Conservation (phyloP, 805 yeast genomes). For the Ogataea pilisensis region DNA sequence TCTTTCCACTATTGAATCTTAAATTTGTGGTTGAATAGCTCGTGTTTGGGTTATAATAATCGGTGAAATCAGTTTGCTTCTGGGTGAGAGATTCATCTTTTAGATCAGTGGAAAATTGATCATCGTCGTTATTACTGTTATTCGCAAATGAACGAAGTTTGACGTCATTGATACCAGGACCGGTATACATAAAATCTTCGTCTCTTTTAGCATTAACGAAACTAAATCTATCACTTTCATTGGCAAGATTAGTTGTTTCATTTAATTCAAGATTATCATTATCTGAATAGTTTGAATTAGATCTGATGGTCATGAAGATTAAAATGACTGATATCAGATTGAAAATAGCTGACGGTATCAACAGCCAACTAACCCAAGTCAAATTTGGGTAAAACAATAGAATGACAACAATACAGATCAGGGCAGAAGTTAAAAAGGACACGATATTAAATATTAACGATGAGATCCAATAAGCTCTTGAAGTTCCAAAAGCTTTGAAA, state of each 20-base stretch:
- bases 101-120: too few species aligned
- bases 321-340: conserved; percentile 49
- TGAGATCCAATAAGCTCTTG: conserved; percentile 34
- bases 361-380: conserved; percentile 69
- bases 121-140: background rate
- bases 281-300: conserved; percentile 11
- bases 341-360: conserved; percentile 62
- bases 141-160: background rate
- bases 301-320: conserved; percentile 36
- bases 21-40: conserved; percentile 2
- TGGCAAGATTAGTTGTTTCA: background rate
- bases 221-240: conserved; percentile 13
- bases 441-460: conserved; percentile 43
- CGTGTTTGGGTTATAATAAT: conserved; percentile 1
- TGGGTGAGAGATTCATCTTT: background rate
- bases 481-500: conserved; percentile 11
- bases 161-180: background rate
- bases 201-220: conserved; percentile 10
- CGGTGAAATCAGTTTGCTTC: conserved; percentile 2
- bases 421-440: conserved; percentile 50
- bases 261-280: background rate
- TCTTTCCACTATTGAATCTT: background rate
- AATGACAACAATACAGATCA: conserved; percentile 51
- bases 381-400: conserved; percentile 62
- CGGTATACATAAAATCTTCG: conserved; percentile 7